Base-by-base conservation (phyloP, 148 eudicot species). In the Spergularia marina region DNA sequence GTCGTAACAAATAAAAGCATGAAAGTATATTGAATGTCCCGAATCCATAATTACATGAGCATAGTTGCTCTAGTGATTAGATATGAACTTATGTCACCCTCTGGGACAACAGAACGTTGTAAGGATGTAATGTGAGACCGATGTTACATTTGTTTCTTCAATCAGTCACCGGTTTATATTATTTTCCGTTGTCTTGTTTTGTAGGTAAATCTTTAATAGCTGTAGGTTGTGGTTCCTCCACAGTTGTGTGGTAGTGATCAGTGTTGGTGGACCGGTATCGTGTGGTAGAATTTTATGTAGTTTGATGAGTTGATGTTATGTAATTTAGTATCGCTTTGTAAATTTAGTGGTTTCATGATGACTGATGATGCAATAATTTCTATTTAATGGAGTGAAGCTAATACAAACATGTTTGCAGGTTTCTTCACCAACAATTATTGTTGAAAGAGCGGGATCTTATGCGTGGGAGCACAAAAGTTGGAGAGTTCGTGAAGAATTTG, bases 401-500 rank as follows among this genome's bases (percentile, higher is more conserved):
- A 36, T 52, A 41, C 47, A n/a, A 44, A 10, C 68, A 64, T 40
- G 41, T 30, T 30, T 79, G 65, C 91, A 95, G 98, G 97, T 95
- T 64, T 95, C 97, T 39, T 95, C 97, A 57, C 97, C 99, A 63
- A 95, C 99, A 44, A 82, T 95, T 54, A 86, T 95, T 77, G 99
- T 95, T 53, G 99, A 95, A 83, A 88, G 99, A 82, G 97, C 97
- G 23, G 99, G 99, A 44, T 85, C 92, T 70, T 88, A 88, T 82
- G 99, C 94, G 14, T 95, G 99, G 99, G 86, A 82, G 70, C 99
- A 95, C 83, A 95, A 83, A 85, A 95, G 97, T 72, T 95, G 97
- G 97, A 90, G 97, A 84, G 91, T 95, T 30, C 82, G 99, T 51
- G 97, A 95, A 84, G 99, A 95, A 85, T 90, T 89, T 82, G 97